Evolutionary conservation across 805 yeast genomes (phyloP).

Genomic region (Lachancea meyersii): DNA sequence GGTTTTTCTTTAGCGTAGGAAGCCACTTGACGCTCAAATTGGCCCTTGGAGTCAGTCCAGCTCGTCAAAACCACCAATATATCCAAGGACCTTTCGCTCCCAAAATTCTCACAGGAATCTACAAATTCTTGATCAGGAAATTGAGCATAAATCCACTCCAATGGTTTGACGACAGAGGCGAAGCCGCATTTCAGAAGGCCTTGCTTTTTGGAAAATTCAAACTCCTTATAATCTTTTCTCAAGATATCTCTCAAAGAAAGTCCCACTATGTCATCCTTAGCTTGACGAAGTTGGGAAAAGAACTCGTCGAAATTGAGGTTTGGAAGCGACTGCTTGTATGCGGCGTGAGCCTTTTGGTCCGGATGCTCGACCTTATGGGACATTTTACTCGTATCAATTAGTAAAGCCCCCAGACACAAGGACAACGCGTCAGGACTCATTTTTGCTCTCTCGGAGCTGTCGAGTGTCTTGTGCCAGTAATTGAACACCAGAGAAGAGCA

Average conservation of each 20-base stretch:
- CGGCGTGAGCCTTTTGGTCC: conserved; percentile 45
- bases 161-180: conserved; percentile 62
- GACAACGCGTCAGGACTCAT: conserved; percentile 34
- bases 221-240: conserved; percentile 80
- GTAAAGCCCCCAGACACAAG: conserved; percentile 58
- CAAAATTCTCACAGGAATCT: conserved; percentile 23
- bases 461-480: conserved; percentile 41
- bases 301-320: conserved; percentile 19
- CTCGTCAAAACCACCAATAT: conserved; percentile 46
- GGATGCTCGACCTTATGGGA: conserved; percentile 52
- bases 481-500: conserved; percentile 70
- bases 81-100: conserved; percentile 33
- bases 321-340: conserved; percentile 30
- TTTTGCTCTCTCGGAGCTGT: conserved; percentile 13
- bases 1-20: conserved; percentile 2
- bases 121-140: conserved; percentile 24
- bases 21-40: conserved; percentile 38
- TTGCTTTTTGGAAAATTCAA: conserved; percentile 35
- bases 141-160: conserved; percentile 43
- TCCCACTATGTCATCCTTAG: conserved; percentile 60
- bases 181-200: conserved; percentile 53
- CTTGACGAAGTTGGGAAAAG: conserved; percentile 35
- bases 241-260: conserved; percentile 56
- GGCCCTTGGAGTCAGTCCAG: conserved; percentile 27
- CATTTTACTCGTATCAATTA: conserved; percentile 72